These are phyloP conservation scores for Actinomortierella wolfii DNA, from an alignment of 371 early-diverging fungal genomes.

Conservation along the genomic window DNA sequence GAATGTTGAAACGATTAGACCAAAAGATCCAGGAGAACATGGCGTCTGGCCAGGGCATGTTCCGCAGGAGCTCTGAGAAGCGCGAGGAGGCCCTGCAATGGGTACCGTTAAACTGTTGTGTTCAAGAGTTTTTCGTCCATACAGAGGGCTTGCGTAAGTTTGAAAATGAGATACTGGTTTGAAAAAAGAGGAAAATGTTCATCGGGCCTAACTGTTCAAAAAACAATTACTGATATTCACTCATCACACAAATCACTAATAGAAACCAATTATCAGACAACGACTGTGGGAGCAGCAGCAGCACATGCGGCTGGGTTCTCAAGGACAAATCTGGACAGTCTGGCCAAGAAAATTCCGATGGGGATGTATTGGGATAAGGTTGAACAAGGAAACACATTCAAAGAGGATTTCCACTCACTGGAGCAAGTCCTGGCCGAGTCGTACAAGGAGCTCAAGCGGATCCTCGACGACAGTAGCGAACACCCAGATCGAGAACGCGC, in stretches of 20 bases:
- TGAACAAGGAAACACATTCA: constrained; percentile 28
- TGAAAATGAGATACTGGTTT: no score
- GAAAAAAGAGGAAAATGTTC: no score
- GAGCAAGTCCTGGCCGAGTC: constrained; percentile 15
- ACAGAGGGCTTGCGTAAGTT: constrained; percentile 34
- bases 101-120: constrained; percentile 45
- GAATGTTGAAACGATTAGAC: constrained; percentile 29
- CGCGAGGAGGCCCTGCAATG: constrained; percentile 44
- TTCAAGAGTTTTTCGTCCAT: constrained; percentile 39
- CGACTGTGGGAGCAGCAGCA: constrained; percentile 38
- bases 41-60: constrained; percentile 41
- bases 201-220: no score
- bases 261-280: constrained; percentile 41
- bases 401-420: constrained; percentile 27
- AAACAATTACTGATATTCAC: no score
- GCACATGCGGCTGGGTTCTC: constrained; percentile 32
- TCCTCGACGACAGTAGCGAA: constrained; percentile 1
- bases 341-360: constrained; percentile 14
- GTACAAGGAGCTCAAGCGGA: not conserved
- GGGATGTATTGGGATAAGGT: constrained; percentile 36
- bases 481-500: not conserved
- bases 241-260: not conserved
- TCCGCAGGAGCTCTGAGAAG: constrained; percentile 44
- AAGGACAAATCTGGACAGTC: constrained; percentile 1
- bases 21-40: constrained; percentile 37